A percentile compares a stretch with the other conserved stretches of the same genome.
These are phyloP conservation scores for Psilocybe subaeruginosa DNA, from an alignment of 768 basidiomycete species.

Conservation along the genomic window DNA sequence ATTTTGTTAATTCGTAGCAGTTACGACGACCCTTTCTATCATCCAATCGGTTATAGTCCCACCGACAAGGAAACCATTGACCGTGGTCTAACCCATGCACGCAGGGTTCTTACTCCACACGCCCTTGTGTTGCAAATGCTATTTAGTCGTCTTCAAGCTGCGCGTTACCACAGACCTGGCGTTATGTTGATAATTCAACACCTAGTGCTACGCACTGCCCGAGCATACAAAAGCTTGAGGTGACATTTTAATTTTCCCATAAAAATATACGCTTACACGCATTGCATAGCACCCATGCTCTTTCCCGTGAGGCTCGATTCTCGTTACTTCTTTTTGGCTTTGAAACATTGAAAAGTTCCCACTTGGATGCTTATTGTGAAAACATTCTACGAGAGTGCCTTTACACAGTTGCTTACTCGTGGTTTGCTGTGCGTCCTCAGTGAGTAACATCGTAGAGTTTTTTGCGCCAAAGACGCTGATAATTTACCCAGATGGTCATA, in stretches of 20 bases:
- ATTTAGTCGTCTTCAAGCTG: conserved; percentile 91
- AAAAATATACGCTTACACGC: neutral
- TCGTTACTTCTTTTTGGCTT: conserved; percentile 93
- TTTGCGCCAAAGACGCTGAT: conserved; percentile 1
- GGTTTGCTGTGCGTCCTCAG: conserved; percentile 96
- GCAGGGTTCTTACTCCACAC: conserved; percentile 82
- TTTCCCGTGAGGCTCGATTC: conserved; percentile 90
- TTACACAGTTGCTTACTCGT: conserved; percentile 81
- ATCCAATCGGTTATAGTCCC: conserved; percentile 86
- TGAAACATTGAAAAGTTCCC: conserved; percentile 86
- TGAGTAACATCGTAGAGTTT: conserved; percentile 40
- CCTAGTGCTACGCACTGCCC: conserved; percentile 80
- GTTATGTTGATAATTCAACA: conserved; percentile 87
- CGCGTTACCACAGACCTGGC: conserved; percentile 82
- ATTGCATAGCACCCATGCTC: conserved; percentile 76
- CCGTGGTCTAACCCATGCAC: conserved; percentile 67
- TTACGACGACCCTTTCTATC: conserved; percentile 85
- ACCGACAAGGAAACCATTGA: conserved; percentile 87
- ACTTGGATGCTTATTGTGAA: conserved; percentile 84
- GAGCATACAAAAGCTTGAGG: conserved; percentile 77
- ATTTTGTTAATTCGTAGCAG: conserved; percentile 39
- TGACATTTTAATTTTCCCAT: conserved; percentile 27
- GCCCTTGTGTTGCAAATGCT: conserved; percentile 84
- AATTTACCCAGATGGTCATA: conserved; percentile 79
- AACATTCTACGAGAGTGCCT: conserved; percentile 71